These are phyloP conservation scores for Ogataea trehalophila DNA, from an alignment of 805 yeast species.

Conservation along the genomic window DNA sequence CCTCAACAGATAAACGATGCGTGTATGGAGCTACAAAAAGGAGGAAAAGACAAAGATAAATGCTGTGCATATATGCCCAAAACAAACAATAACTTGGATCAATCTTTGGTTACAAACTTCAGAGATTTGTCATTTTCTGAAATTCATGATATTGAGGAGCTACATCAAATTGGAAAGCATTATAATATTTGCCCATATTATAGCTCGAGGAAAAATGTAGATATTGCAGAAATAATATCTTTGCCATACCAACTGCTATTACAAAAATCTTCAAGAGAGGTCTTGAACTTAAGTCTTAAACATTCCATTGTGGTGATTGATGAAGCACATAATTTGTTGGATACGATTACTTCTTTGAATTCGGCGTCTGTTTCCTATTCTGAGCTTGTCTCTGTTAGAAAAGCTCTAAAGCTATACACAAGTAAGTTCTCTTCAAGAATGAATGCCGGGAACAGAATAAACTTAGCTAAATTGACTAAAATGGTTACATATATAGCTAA, in stretches of 20 bases:
- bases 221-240: conserved; percentile 67
- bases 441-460: conserved; percentile 66
- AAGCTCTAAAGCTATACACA: conserved; percentile 51
- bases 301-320: conserved; percentile 75
- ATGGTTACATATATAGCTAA: conserved; percentile 46
- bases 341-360: conserved; percentile 64
- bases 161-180: conserved; percentile 53
- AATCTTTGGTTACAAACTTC: conserved; percentile 36
- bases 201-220: conserved; percentile 53
- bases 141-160: conserved; percentile 76
- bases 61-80: conserved; percentile 41
- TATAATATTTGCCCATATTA: conserved; percentile 78
- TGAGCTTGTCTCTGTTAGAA: conserved; percentile 43
- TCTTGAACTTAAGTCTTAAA: conserved; percentile 53
- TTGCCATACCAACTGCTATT: conserved; percentile 80
- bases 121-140: conserved; percentile 51
- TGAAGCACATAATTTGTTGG: conserved; percentile 88
- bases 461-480: conserved; percentile 58
- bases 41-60: conserved; percentile 10
- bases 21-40: conserved; percentile 65
- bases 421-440: conserved; percentile 58
- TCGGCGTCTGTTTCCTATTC: conserved; percentile 51
- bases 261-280: conserved; percentile 53
- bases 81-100: conserved; percentile 27
- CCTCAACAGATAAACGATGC: conserved; percentile 67